Base-by-base conservation (phyloP, 1,139 yeast genomes). In the Blastobotrys illinoisensis region DNA sequence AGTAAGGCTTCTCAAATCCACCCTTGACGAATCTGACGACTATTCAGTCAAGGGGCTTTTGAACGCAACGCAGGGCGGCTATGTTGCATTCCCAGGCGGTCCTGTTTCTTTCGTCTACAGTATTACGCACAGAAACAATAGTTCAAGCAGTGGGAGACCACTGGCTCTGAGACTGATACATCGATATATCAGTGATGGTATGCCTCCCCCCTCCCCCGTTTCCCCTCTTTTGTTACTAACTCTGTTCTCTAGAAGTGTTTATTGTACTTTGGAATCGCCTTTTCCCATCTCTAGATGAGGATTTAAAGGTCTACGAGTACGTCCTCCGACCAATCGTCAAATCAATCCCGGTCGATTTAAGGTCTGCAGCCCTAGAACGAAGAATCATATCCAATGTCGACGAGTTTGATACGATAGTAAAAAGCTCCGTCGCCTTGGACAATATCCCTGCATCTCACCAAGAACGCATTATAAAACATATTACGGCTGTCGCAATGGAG, bases 21-120 rank as follows among this genome's bases (percentile, higher is more conserved):
- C 70, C 1, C 69, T 87, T 47, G 56, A 64, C 1, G 74, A 77
- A 1, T 66, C 72, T 2, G 73, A 71, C 0, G 71, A 74, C 45
- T 83, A 76, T 60, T 5, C 32, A 26, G 32, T 26, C 32, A 26
- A 11, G 11, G 32, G 32, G 13, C 32, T 26, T 26, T 26, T 26
- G 9, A 26, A 11, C 11, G 32, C 32, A 5, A 26, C 11, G 11
- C 32, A 26, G 9, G 32, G 32, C 9, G 32, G 32, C 32, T 26
- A 26, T 11, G 71, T 84, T 40, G 83, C 88, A 0, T 81, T 79
- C 64, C 80, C 80, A 3, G 89, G 84, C n/a, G 90, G 87, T 56
- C 87, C 90, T 0, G 81, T 82, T 0, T 77, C 82, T 1, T 79
- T 78, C 50, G 82, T 85, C 57, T 88, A 79, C 67, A 76, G 78